Evolutionary conservation across 805 yeast genomes (phyloP).

Genomic region (Cyberlindnera veronae): DNA sequence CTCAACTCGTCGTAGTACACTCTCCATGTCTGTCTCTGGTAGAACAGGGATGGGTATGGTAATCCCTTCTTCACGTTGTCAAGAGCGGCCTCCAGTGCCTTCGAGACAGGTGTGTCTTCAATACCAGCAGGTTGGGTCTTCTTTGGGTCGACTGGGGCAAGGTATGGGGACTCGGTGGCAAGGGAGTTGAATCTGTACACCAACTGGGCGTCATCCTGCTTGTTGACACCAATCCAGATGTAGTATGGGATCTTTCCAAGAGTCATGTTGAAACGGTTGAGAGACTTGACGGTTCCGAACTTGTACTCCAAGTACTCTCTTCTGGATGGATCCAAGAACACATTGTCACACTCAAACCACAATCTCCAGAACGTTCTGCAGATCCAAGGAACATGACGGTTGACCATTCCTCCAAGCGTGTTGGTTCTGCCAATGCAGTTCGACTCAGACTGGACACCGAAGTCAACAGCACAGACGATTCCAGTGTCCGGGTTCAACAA

Average conservation of each 20-base stretch:
- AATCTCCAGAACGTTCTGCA: constrained; percentile 79
- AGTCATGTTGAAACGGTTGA: constrained; percentile 59
- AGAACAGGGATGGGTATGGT: constrained; percentile 79
- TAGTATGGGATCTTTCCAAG: constrained; percentile 80
- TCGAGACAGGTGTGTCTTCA: constrained; percentile 42
- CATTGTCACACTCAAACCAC: constrained; percentile 86
- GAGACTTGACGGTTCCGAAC: constrained; percentile 76
- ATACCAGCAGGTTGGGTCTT: constrained; percentile 14
- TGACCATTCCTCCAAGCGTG: constrained; percentile 69
- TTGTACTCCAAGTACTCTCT: constrained; percentile 80
- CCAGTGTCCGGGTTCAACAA: constrained; percentile 53
- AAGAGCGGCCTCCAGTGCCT: constrained; percentile 78
- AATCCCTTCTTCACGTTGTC: constrained; percentile 56
- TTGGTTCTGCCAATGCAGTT: constrained; percentile 65
- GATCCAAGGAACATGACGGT: constrained; percentile 74
- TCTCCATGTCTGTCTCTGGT: constrained; percentile 75
- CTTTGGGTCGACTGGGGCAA: constrained; percentile 50
- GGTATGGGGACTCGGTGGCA: constrained; percentile 79
- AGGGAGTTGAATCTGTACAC: constrained; percentile 57
- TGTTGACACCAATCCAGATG: constrained; percentile 77
- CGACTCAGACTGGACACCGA: constrained; percentile 69
- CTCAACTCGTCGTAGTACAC: constrained; percentile 74
- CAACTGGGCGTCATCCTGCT: constrained; percentile 46
- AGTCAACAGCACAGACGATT: constrained; percentile 68
- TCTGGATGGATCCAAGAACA: constrained; percentile 73